Conservation (phyloP, 768 basidiomycete species). For the Termitomyces sp. region DNA sequence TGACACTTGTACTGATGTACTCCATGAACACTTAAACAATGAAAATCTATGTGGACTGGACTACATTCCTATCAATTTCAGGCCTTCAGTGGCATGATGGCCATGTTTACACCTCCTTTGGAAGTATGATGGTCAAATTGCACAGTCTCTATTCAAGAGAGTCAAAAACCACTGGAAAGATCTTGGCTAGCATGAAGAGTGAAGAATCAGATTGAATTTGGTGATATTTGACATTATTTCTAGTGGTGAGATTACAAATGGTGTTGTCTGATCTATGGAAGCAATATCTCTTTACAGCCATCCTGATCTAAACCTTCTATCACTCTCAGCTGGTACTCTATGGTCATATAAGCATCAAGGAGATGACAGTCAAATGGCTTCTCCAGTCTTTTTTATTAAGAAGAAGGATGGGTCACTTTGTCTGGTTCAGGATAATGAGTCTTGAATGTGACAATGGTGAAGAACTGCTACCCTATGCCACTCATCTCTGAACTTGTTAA, state of each 20-base stretch:
- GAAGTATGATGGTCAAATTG: constrained; percentile 16
- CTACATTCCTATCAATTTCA: constrained; percentile 3
- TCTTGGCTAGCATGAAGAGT: not conserved
- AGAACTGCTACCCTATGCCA: too few relatives aligned
- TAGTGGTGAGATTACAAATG: not conserved
- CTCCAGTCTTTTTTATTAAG: too few relatives aligned
- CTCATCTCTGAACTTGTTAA: too few relatives aligned
- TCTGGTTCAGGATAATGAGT: too few relatives aligned
- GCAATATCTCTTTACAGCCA: constrained; percentile 5
- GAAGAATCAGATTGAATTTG: constrained; percentile 9
- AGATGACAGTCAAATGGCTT: too few relatives aligned
- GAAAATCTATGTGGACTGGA: not conserved
- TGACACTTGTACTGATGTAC: constrained; percentile 5
- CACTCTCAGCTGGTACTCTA: not conserved
- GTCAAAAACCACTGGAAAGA: not conserved
- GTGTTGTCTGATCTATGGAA: constrained; percentile 3
- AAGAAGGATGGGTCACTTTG: too few relatives aligned
- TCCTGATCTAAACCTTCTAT: constrained; percentile 4
- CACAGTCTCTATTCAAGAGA: constrained; percentile 12
- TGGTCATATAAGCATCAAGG: constrained; percentile 9
- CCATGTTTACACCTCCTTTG: constrained; percentile 11
- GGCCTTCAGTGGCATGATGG: constrained; percentile 11
- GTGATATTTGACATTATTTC: constrained; percentile 10
- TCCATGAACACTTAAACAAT: not conserved
- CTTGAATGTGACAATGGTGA: too few relatives aligned